A percentile compares a stretch with the other conserved stretches of the same genome.
Evolutionary conservation across 805 yeast species (phyloP).

Genomic region (Saccharomycopsis sp.): DNA sequence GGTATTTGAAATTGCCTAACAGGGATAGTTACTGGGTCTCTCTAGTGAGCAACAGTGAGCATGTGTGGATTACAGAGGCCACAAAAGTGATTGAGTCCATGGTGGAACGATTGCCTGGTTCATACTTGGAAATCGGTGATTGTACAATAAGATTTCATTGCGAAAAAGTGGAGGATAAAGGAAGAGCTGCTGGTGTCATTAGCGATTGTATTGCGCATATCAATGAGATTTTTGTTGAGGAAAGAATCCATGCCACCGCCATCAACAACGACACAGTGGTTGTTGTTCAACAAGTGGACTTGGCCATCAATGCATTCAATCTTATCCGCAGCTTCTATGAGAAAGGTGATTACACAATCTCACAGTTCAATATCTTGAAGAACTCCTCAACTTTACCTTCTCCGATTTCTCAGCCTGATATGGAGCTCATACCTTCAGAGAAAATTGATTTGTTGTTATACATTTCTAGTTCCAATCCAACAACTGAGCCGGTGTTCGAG

Average conservation of each 20-base stretch:
- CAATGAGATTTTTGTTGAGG: slow-evolving; percentile 59
- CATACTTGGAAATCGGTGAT: slow-evolving; percentile 63
- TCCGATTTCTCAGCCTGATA: slow-evolving; percentile 21
- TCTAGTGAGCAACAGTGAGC: slow-evolving; percentile 44
- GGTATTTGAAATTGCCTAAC: slow-evolving; percentile 48
- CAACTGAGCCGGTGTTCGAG: slow-evolving; percentile 61
- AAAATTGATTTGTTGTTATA: slow-evolving; percentile 13
- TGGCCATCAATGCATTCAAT: slow-evolving; percentile 47
- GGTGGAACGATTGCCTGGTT: slow-evolving; percentile 73
- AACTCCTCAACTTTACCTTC: slow-evolving; percentile 21
- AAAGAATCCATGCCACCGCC: slow-evolving; percentile 68
- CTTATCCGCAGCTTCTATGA: slow-evolving; percentile 38
- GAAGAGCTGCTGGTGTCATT: slow-evolving; percentile 55
- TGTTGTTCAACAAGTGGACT: slow-evolving; percentile 58
- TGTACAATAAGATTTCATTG: slow-evolving; percentile 72
- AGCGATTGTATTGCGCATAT: slow-evolving; percentile 84
- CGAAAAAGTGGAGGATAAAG: slow-evolving; percentile 52
- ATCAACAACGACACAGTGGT: slow-evolving; percentile 61
- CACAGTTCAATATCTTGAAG: slow-evolving; percentile 24
- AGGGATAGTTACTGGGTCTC: slow-evolving; percentile 44
- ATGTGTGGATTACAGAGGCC: slow-evolving; percentile 54
- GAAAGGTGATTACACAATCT: slow-evolving; percentile 20
- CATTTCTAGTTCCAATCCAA: slow-evolving; percentile 28
- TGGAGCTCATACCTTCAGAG: slow-evolving; percentile 6
- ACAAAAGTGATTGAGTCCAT: slow-evolving; percentile 46